Percentiles rank a stretch among this genome's conserved stretches.
phyloP scores from a whole-genome alignment of 495 filamentous ascomycete genomes.

The Aspergillus cavernicola region DNA sequence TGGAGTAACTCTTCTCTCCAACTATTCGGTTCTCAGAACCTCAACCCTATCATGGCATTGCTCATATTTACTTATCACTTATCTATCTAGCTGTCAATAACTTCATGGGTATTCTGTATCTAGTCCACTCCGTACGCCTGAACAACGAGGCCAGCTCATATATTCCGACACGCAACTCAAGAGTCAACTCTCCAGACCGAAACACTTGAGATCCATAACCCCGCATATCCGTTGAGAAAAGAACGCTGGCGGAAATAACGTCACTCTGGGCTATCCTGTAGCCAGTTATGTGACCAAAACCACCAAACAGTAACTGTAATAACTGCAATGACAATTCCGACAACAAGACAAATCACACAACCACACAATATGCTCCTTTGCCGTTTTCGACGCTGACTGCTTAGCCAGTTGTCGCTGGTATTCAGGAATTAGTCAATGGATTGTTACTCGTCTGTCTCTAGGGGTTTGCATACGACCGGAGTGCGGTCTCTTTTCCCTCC shows the following conservation, averaged over 20 bases:
- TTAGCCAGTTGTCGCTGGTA: slow-evolving; percentile 35
- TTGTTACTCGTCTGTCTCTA: neutral
- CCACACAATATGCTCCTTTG: slow-evolving; percentile 32
- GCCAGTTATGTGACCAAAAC: slow-evolving; percentile 39
- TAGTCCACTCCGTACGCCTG: too few relatives aligned
- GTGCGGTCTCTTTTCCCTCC: slow-evolving; percentile 14
- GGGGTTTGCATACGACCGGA: slow-evolving; percentile 15
- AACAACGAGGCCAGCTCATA: neutral
- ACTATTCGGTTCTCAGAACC: too few relatives aligned
- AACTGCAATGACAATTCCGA: slow-evolving; percentile 25
- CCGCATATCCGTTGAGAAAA: too few relatives aligned
- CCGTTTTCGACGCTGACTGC: slow-evolving; percentile 31
- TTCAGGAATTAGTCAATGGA: neutral
- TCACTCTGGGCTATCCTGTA: too few relatives aligned
- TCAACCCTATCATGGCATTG: too few relatives aligned
- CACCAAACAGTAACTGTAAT: slow-evolving; percentile 35
- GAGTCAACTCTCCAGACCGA: neutral
- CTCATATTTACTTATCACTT: neutral
- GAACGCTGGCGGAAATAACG: too few relatives aligned
- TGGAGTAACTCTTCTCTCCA: neutral
- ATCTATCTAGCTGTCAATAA: neutral
- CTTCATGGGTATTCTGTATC: neutral
- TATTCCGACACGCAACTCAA: neutral
- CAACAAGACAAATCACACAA: slow-evolving; percentile 29
- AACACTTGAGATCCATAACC: too few relatives aligned